A percentile compares a stretch with the other conserved stretches of the same genome.
phyloP scores from a whole-genome alignment of 768 basidiomycete genomes.

The Lentinula lateritia region DNA sequence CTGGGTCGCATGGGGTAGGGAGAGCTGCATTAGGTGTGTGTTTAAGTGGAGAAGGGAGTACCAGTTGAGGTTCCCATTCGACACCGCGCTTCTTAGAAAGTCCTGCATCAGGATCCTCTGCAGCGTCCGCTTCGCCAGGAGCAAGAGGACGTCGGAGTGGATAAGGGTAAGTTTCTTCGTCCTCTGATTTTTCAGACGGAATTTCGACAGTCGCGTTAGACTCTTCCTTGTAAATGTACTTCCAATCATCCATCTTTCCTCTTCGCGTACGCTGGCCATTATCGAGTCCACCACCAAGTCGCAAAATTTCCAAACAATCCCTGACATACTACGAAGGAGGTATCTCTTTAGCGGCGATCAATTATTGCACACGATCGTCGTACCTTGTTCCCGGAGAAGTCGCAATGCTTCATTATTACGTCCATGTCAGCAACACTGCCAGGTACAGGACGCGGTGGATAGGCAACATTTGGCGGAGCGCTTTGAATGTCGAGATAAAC shows the following conservation, averaged over 20 bases:
- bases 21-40: slow-evolving; percentile 36
- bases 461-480: slow-evolving; percentile 57
- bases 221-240: slow-evolving; percentile 72
- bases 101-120: slow-evolving; percentile 46
- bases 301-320: slow-evolving; percentile 87
- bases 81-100: slow-evolving; percentile 52
- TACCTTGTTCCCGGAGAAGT: slow-evolving; percentile 72
- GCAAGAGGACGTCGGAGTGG: slow-evolving; percentile 18
- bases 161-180: slow-evolving; percentile 14
- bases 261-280: slow-evolving; percentile 67
- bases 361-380: slow-evolving; percentile 4
- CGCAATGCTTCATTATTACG: slow-evolving; percentile 79
- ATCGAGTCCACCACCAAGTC: slow-evolving; percentile 81
- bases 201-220: slow-evolving; percentile 24
- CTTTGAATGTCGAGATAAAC: slow-evolving; percentile 67
- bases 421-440: slow-evolving; percentile 89
- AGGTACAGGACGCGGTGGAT: slow-evolving; percentile 77
- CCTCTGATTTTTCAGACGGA: slow-evolving; percentile 12
- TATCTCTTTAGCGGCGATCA: neutral
- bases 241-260: slow-evolving; percentile 70
- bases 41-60: slow-evolving; percentile 40
- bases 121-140: slow-evolving; percentile 20
- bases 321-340: slow-evolving; percentile 69
- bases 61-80: slow-evolving; percentile 52
- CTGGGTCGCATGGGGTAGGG: slow-evolving; percentile 55